Evolutionary conservation across 139 green algal species (phyloP).

Genomic region (Asterochloris erici): DNA sequence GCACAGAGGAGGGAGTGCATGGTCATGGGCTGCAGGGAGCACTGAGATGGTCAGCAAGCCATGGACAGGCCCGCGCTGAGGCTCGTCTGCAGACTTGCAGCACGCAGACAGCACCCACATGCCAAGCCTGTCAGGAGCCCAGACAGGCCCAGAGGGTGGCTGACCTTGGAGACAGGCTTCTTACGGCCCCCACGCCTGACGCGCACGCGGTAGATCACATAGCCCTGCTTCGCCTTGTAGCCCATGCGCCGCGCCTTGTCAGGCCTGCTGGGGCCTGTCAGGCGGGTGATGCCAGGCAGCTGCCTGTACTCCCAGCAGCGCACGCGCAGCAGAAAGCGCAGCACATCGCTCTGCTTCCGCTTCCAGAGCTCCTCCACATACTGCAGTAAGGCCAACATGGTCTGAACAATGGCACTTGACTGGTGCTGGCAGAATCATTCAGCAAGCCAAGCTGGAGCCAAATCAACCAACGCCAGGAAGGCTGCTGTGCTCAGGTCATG

Average conservation of each 20-base stretch:
- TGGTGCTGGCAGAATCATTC: too few species aligned
- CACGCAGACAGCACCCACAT: too few species aligned
- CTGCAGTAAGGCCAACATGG: conserved; percentile 44
- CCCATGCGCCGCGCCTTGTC: conserved; percentile 97
- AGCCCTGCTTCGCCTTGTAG: conserved; percentile 98
- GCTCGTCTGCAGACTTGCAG: too few species aligned
- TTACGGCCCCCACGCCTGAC: conserved; percentile 96
- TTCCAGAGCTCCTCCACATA: conserved; percentile 98
- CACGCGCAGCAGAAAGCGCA: conserved; percentile 98
- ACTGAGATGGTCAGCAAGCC: too few species aligned
- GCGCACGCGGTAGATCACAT: conserved; percentile 93
- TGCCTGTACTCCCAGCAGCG: conserved; percentile 99
- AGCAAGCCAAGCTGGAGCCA: too few species aligned
- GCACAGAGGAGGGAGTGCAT: conserved; percentile 4
- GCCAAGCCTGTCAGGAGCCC: too few species aligned
- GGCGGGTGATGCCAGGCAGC: conserved; percentile 84
- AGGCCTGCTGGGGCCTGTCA: conserved; percentile 83
- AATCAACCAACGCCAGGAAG: too few species aligned
- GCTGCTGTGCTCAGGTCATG: too few species aligned
- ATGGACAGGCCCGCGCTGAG: too few species aligned
- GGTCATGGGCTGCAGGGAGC: too few species aligned
- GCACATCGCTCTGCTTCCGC: conserved; percentile 99
- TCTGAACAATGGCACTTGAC: too few species aligned
- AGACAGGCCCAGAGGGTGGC: neutral
- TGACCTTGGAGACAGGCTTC: conserved; percentile 90